A percentile compares a stretch with the other conserved stretches of the same genome.
phyloP scores from a whole-genome alignment of 1,284 basidiomycete genomes.

The Papiliotrema laurentii region DNA sequence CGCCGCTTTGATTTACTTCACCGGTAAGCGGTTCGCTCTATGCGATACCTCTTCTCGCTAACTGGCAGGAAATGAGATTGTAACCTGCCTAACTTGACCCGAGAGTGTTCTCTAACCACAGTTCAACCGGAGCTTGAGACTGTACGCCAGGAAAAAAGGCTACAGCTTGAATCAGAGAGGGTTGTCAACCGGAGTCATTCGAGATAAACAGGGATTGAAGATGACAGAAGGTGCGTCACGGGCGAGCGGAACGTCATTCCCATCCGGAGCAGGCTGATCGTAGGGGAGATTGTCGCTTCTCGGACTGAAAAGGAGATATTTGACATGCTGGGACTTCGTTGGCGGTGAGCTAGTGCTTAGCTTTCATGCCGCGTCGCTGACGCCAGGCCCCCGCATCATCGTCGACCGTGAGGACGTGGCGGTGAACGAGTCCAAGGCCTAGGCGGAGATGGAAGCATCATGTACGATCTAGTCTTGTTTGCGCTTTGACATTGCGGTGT shows the following conservation, averaged over 20 bases:
- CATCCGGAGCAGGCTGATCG: not conserved
- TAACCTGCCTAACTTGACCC: not conserved
- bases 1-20: constrained; percentile 83
- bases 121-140: constrained; percentile 84
- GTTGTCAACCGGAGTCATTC: constrained; percentile 65
- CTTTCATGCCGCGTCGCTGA: not conserved
- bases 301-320: constrained; percentile 83
- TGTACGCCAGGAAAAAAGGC: constrained; percentile 74
- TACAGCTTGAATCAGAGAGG: constrained; percentile 83
- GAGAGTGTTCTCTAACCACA: no score
- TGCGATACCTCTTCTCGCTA: not conserved
- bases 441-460: no score
- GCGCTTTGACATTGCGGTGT: no score
- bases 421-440: not conserved
- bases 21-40: constrained; percentile 55
- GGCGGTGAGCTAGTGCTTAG: constrained; percentile 25
- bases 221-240: constrained; percentile 59
- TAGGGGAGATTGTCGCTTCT: constrained; percentile 71
- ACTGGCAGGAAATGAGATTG: constrained; percentile 11
- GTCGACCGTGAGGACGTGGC: constrained; percentile 20
- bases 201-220: constrained; percentile 62
- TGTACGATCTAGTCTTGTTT: no score
- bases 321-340: constrained; percentile 55
- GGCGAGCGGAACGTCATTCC: no score
- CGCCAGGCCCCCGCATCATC: constrained; percentile 29